Percentiles rank a stretch among this genome's conserved stretches.
Evolutionary conservation across 1,284 basidiomycete species (phyloP).

Genomic region (Blastosporella zonata): DNA sequence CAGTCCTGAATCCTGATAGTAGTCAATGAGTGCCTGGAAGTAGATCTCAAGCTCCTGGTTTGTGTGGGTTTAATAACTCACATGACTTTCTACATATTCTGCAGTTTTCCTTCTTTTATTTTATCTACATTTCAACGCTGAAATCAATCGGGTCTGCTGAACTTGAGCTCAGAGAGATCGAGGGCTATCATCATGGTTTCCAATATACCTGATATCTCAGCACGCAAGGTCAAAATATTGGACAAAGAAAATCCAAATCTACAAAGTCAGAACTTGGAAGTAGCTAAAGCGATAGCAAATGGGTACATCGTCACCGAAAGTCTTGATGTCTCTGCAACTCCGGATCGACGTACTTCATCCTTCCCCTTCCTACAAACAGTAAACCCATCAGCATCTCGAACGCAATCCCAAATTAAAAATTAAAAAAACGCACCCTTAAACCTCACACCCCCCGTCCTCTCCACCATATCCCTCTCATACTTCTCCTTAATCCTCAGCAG

Average conservation of each 20-base stretch:
- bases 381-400: constrained; percentile 6
- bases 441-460: constrained; percentile 44
- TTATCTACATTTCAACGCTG: too few species aligned
- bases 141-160: too few species aligned
- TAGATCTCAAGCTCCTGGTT: background rate
- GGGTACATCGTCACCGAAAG: background rate
- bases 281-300: too few species aligned
- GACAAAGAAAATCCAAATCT: too few species aligned
- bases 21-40: background rate
- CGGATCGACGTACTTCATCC: constrained; percentile 69
- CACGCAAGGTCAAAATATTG: too few species aligned
- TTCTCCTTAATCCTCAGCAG: constrained; percentile 46
- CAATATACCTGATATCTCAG: too few species aligned
- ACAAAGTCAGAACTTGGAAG: too few species aligned
- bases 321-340: constrained; percentile 25
- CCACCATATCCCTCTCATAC: constrained; percentile 34
- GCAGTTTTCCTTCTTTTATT: too few species aligned
- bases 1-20: constrained; percentile 1
- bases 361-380: constrained; percentile 46
- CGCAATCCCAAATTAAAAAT: background rate
- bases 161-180: too few species aligned
- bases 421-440: constrained; percentile 54
- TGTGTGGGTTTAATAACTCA: too few species aligned
- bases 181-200: too few species aligned
- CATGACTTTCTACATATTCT: too few species aligned